These are phyloP conservation scores for Colletotrichum sp. DNA, from an alignment of 2,329 filamentous ascomycete species.

Conservation along the genomic window DNA sequence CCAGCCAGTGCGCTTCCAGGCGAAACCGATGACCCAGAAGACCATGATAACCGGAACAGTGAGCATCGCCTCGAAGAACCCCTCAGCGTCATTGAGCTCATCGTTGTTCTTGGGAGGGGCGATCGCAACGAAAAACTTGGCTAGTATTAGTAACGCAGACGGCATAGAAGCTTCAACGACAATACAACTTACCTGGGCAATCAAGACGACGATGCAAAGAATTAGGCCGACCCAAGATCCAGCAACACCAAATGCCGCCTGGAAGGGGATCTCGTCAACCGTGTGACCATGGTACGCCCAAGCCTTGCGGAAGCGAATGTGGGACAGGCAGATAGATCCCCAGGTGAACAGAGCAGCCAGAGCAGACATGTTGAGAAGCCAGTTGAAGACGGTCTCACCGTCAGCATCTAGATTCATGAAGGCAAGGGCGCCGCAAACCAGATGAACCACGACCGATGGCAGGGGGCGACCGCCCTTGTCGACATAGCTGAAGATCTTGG, in stretches of 20 bases:
- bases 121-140: conserved; percentile 50
- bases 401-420: conserved; percentile 50
- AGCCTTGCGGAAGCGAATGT: conserved; percentile 71
- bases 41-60: conserved; percentile 17
- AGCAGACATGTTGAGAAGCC: conserved; percentile 70
- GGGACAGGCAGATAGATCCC: conserved; percentile 71
- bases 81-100: conserved; percentile 5
- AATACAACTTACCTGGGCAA: conserved; percentile 48
- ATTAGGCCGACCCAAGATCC: conserved; percentile 69
- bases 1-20: conserved; percentile 23
- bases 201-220: conserved; percentile 61
- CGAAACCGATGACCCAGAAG: conserved; percentile 20
- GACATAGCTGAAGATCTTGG: conserved; percentile 60
- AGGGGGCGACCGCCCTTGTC: conserved; percentile 63
- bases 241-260: conserved; percentile 62
- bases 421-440: conserved; percentile 55
- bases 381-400: conserved; percentile 62
- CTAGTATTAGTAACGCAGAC: not conserved
- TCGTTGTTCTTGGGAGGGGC: conserved; percentile 26
- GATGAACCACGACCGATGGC: conserved; percentile 49
- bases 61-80: conserved; percentile 21
- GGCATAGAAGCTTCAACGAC: not conserved
- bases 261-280: conserved; percentile 71
- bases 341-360: conserved; percentile 71
- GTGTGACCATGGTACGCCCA: conserved; percentile 68